Conservation (phyloP, 768 basidiomycete genomes). For the Lentinula boryana region DNA sequence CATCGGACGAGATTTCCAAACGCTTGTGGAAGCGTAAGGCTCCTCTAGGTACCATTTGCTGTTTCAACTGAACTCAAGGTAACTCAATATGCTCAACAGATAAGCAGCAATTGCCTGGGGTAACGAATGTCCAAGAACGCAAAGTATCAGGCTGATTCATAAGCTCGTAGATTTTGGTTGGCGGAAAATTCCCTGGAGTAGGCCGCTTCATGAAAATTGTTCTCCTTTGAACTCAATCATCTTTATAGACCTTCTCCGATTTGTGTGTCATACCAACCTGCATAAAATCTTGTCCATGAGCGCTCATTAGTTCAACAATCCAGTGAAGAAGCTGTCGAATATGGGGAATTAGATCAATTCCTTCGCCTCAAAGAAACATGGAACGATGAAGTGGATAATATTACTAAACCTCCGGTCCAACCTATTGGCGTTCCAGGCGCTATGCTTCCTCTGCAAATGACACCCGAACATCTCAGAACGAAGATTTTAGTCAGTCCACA, state of each 20-base stretch:
- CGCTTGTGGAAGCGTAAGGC: constrained; percentile 77
- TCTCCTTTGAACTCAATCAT: neutral
- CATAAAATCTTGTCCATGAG: neutral
- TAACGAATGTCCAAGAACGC: neutral
- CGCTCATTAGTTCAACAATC: neutral
- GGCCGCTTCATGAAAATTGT: constrained; percentile 21
- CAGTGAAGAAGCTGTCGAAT: constrained; percentile 85
- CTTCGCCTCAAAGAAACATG: constrained; percentile 69
- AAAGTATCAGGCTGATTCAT: neutral
- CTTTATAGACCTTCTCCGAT: constrained; percentile 55
- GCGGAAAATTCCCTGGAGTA: constrained; percentile 72
- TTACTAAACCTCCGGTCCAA: constrained; percentile 44
- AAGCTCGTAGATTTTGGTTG: constrained; percentile 52
- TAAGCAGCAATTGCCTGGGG: constrained; percentile 78
- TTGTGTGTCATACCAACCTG: constrained; percentile 47
- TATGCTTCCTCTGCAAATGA: constrained; percentile 69
- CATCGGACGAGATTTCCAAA: constrained; percentile 57
- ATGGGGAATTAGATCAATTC: constrained; percentile 63
- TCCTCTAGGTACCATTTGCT: constrained; percentile 43
- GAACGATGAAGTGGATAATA: constrained; percentile 56
- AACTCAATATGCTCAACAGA: constrained; percentile 32
- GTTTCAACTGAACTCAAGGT: neutral
- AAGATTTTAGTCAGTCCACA: constrained; percentile 40
- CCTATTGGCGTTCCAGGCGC: constrained; percentile 83
- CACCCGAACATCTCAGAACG: constrained; percentile 62